Evolutionary conservation across 2,329 filamentous ascomycete genomes (phyloP), one percentile per base, ranked within the genome.

Genomic region (Colletotrichum brevisporum): DNA sequence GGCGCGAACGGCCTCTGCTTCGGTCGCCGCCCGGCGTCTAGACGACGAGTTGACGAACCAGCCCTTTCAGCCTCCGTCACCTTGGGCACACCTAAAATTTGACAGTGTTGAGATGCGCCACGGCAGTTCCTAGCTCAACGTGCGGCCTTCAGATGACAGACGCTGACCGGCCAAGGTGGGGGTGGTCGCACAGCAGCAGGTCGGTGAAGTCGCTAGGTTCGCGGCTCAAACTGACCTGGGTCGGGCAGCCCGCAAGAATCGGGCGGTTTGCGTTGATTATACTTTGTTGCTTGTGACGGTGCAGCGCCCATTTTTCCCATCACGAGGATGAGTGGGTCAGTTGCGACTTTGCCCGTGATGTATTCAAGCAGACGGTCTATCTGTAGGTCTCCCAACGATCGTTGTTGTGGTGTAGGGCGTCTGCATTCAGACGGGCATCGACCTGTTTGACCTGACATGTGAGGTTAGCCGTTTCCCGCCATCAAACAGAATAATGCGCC

Each of bases 181-280:
- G 55, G 62, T n/a, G 55, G 64, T 63, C 26, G 36, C 48, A 65
- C 61, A 54, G 31, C 50, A 39, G 53, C 26, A 13, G 48, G 54
- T 64, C 62, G 66, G 66, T 69, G 55, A 69, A 52, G 10, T 41
- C n/a, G 41, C 39, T 66, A 60, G 24, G 50, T 65, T 59, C 59
- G 66, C 52, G 61, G 66, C 66, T 69, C 66, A 66, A 66, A 66
- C 66, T 66, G 54, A 69, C 55, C 63, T 69, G 62, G 66, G 60
- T 43, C 48, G 41, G 43, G 53, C 13, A 48, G 18, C 48, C 41
- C 41, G 31, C 31, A 6, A 36, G 31, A 36, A 53, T 21, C 61
- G 16, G 41, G 12, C 27, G 43, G 61, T 48, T 45, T 36, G 9
- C 55, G 54, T 48, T 51, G 52, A 15, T 27, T 21, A 55, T 48